Conservation (phyloP, 352 stramenopile species). For the Pythium aquatile region DNA sequence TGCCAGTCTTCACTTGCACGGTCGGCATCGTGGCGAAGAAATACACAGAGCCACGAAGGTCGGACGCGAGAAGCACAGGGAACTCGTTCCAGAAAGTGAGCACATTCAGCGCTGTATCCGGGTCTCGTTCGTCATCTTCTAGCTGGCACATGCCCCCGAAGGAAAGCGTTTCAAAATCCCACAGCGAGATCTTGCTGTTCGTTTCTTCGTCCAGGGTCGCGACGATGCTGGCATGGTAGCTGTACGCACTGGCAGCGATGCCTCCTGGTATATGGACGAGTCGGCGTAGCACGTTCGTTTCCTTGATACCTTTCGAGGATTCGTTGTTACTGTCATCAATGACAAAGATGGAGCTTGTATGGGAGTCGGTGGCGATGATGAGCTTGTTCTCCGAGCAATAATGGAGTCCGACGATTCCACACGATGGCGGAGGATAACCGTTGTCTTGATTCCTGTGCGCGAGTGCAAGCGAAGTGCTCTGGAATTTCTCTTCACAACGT, state of each 20-base stretch:
- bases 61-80: conserved; percentile 51
- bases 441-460: background rate
- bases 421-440: conserved; percentile 21
- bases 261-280: conserved; percentile 58
- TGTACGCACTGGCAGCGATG: conserved; percentile 57
- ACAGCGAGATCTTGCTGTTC: conserved; percentile 47
- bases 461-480: background rate
- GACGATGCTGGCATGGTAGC: conserved; percentile 63
- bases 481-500: conserved; percentile 53
- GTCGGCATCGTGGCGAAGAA: conserved; percentile 57
- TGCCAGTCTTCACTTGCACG: conserved; percentile 39
- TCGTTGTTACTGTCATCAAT: conserved; percentile 71
- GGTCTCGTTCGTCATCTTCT: conserved; percentile 25
- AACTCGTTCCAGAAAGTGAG: conserved; percentile 76
- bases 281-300: conserved; percentile 50
- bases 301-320: conserved; percentile 37
- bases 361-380: conserved; percentile 46
- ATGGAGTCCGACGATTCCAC: conserved; percentile 54
- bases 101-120: conserved; percentile 32
- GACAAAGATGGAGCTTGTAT: conserved; percentile 49
- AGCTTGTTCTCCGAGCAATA: conserved; percentile 81
- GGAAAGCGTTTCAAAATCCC: conserved; percentile 76
- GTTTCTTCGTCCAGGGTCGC: conserved; percentile 48
- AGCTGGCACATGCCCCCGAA: conserved; percentile 37
- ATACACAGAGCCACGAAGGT: conserved; percentile 50